phyloP scores from a whole-genome alignment of 805 yeast genomes.

The Cyberlindnera sargentensis region DNA sequence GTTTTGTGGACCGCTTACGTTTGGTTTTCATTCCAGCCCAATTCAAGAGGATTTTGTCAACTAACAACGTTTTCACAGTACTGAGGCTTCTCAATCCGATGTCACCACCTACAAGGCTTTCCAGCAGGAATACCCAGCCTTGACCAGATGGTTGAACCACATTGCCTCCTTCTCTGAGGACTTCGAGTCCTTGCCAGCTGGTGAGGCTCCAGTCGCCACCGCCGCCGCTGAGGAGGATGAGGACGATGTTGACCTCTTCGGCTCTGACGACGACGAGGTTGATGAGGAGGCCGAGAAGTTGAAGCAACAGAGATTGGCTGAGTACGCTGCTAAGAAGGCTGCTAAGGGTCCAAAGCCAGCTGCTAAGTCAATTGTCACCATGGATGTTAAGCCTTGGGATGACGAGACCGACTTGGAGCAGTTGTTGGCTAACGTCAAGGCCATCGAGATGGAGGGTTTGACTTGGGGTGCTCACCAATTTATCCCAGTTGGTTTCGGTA shows the following conservation, averaged over 20 bases:
- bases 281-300: conserved; percentile 96
- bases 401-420: conserved; percentile 96
- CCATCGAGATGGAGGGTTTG: conserved; percentile 86
- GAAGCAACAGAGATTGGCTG: conserved; percentile 97
- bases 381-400: conserved; percentile 99
- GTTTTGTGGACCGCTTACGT: neutral
- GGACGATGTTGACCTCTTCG: conserved; percentile 91
- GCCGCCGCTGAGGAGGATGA: conserved; percentile 68
- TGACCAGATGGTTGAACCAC: conserved; percentile 98
- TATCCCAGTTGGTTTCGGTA: conserved; percentile 98
- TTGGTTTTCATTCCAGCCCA: neutral
- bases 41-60: neutral
- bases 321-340: conserved; percentile 96
- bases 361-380: conserved; percentile 94
- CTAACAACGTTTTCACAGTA: conserved; percentile 35
- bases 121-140: conserved; percentile 87
- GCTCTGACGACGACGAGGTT: conserved; percentile 84
- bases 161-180: conserved; percentile 88
- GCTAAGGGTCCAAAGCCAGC: conserved; percentile 97
- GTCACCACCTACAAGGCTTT: conserved; percentile 91
- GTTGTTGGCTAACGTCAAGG: conserved; percentile 80
- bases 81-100: conserved; percentile 92
- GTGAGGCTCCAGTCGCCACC: conserved; percentile 40
- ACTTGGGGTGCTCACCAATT: conserved; percentile 97
- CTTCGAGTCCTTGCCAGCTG: conserved; percentile 78